Percentiles rank a stretch among this genome's conserved stretches.
Conservation (phyloP, 2,329 filamentous ascomycete genomes). For the Xylariaceae sp. region DNA sequence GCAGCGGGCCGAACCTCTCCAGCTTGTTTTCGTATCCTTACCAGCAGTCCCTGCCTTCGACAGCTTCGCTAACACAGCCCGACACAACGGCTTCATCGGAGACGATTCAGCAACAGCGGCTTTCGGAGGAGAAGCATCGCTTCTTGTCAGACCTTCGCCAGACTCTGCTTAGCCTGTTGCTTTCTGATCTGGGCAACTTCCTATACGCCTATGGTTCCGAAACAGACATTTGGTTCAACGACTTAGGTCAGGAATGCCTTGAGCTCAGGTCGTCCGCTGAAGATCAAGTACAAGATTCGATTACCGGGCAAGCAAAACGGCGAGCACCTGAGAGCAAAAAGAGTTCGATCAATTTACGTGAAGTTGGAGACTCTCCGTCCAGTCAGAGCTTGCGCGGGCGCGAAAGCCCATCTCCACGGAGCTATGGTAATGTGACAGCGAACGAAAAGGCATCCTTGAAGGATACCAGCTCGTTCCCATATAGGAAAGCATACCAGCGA, state of each 20-base stretch:
- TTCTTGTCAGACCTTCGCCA: slow-evolving; percentile 76
- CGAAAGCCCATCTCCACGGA: slow-evolving; percentile 35
- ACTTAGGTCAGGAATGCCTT: slow-evolving; percentile 60
- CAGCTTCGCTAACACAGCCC: slow-evolving; percentile 50
- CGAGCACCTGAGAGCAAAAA: slow-evolving; percentile 59
- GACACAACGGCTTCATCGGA: slow-evolving; percentile 64
- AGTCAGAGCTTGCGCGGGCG: slow-evolving; percentile 37
- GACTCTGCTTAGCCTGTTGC: slow-evolving; percentile 72
- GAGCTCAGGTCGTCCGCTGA: slow-evolving; percentile 56
- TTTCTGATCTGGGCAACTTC: slow-evolving; percentile 83
- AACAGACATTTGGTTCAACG: slow-evolving; percentile 82
- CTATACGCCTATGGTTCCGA: slow-evolving; percentile 88
- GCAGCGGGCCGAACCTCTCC: slow-evolving; percentile 55
- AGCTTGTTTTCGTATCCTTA: slow-evolving; percentile 44
- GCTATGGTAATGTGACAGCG: slow-evolving; percentile 39
- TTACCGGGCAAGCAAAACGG: slow-evolving; percentile 43
- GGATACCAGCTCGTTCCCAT: slow-evolving; percentile 61
- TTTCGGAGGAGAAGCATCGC: slow-evolving; percentile 65
- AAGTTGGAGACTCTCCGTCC: slow-evolving; percentile 38
- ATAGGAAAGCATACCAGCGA: slow-evolving; percentile 70
- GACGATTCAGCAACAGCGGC: slow-evolving; percentile 57
- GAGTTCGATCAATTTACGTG: slow-evolving; percentile 61
- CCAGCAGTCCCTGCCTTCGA: slow-evolving; percentile 40
- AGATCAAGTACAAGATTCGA: slow-evolving; percentile 44
- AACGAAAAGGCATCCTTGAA: slow-evolving; percentile 36